Percentiles rank a stretch among this genome's conserved stretches.
Conservation (phyloP, 2,329 filamentous ascomycete genomes). For the Simplicillium sp. region DNA sequence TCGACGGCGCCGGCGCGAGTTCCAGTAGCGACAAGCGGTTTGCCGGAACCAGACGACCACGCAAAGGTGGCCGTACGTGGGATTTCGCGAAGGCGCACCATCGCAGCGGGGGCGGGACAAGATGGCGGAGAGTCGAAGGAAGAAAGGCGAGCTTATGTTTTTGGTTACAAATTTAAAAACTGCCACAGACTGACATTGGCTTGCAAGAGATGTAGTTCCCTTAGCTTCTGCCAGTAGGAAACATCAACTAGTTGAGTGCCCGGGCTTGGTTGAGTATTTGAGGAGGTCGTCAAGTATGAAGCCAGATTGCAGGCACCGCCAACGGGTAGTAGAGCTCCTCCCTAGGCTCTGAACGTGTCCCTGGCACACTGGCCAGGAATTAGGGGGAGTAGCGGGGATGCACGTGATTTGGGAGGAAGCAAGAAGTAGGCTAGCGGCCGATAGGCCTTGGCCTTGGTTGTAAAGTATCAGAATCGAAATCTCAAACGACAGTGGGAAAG, state of each 20-base stretch:
- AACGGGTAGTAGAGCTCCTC: conserved; percentile 19
- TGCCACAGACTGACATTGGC: conserved; percentile 11
- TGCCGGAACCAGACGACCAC: conserved; percentile 76
- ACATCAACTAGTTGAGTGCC: conserved; percentile 10
- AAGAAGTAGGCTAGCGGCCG: neutral
- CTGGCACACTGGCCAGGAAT: conserved; percentile 1
- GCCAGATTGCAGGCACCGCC: conserved; percentile 33
- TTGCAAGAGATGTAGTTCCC: conserved; percentile 11
- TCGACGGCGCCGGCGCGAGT: conserved; percentile 92
- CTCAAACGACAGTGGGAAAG: neutral
- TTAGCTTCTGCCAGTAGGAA: conserved; percentile 20
- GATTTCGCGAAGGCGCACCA: conserved; percentile 96
- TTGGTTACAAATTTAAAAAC: conserved; percentile 8
- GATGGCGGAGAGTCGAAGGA: conserved; percentile 7
- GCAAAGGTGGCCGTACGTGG: conserved; percentile 94
- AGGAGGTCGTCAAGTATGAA: conserved; percentile 22
- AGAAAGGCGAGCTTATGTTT: conserved; percentile 9
- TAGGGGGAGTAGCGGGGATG: conserved; percentile 1
- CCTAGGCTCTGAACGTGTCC: conserved; percentile 6
- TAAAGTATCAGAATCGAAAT: neutral
- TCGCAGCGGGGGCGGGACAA: conserved; percentile 33
- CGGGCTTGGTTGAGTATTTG: conserved; percentile 6
- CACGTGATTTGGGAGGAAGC: neutral
- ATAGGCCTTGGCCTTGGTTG: neutral
- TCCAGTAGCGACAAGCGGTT: conserved; percentile 82